These are phyloP conservation scores for Cordyceps pruinosa DNA, from an alignment of 2,329 filamentous ascomycete genomes.

Conservation along the genomic window DNA sequence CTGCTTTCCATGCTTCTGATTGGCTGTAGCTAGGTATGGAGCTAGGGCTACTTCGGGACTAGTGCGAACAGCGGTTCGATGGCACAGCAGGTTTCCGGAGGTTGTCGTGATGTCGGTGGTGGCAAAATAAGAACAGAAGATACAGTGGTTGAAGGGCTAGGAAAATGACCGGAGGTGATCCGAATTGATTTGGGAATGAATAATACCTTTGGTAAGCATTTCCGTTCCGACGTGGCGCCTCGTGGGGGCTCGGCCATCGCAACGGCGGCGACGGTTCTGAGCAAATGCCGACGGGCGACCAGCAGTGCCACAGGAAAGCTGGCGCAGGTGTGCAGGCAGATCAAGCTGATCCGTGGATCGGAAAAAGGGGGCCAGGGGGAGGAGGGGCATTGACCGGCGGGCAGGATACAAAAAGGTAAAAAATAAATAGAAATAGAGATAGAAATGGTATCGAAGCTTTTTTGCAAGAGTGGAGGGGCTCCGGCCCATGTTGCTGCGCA, in stretches of 20 bases:
- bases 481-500: background rate
- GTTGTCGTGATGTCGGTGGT: background rate
- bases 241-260: background rate
- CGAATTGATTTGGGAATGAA: too few relatives aligned
- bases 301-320: too few relatives aligned
- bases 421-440: too few relatives aligned
- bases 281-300: background rate
- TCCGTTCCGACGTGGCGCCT: background rate
- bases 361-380: background rate
- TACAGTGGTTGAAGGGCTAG: background rate
- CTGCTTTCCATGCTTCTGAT: background rate
- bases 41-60: background rate
- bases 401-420: too few relatives aligned
- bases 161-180: background rate
- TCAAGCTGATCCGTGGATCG: background rate
- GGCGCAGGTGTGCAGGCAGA: too few relatives aligned
- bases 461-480: background rate
- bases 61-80: background rate
- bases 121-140: background rate
- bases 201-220: too few relatives aligned
- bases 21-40: background rate
- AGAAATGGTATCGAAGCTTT: background rate
- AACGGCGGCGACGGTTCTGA: background rate
- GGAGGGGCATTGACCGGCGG: background rate
- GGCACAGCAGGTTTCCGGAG: background rate